These are phyloP conservation scores for Magnaporthiopsis poae DNA, from an alignment of 2,329 filamentous ascomycete genomes.

Conservation along the genomic window DNA sequence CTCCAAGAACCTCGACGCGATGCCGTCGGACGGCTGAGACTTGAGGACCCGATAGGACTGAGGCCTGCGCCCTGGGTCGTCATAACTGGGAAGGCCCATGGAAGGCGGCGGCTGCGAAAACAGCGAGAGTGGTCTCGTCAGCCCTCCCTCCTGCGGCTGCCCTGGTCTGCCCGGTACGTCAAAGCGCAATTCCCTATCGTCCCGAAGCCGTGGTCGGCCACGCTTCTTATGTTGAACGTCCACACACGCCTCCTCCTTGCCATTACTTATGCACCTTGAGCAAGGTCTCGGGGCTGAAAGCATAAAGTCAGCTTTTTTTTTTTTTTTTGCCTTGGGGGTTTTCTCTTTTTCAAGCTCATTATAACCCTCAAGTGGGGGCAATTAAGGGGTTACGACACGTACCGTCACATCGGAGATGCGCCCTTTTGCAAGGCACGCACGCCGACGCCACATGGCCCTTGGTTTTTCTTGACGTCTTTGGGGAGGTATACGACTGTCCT, in stretches of 20 bases:
- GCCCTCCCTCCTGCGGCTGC: conserved; percentile 33
- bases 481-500: conserved; percentile 39
- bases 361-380: not conserved
- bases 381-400: conserved; percentile 30
- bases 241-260: conserved; percentile 70
- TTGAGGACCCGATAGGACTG: conserved; percentile 46
- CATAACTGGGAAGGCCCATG: conserved; percentile 32
- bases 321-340: too few relatives aligned
- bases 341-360: not conserved
- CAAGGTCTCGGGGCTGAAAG: conserved; percentile 62
- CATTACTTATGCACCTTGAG: conserved; percentile 65
- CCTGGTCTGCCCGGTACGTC: conserved; percentile 37
- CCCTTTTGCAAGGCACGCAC: conserved; percentile 76
- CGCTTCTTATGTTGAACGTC: conserved; percentile 83
- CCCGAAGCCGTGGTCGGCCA: conserved; percentile 65
- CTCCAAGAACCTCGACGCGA: conserved; percentile 39
- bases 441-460: conserved; percentile 78
- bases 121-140: conserved; percentile 41
- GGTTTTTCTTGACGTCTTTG: conserved; percentile 56
- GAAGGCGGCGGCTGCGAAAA: conserved; percentile 37
- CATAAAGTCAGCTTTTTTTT: not conserved
- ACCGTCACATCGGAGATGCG: conserved; percentile 66
- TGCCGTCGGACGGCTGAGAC: conserved; percentile 33
- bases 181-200: conserved; percentile 55
- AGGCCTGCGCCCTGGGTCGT: conserved; percentile 34